Conservation (phyloP, 2,329 filamentous ascomycete genomes). For the Epichloe elymi region DNA sequence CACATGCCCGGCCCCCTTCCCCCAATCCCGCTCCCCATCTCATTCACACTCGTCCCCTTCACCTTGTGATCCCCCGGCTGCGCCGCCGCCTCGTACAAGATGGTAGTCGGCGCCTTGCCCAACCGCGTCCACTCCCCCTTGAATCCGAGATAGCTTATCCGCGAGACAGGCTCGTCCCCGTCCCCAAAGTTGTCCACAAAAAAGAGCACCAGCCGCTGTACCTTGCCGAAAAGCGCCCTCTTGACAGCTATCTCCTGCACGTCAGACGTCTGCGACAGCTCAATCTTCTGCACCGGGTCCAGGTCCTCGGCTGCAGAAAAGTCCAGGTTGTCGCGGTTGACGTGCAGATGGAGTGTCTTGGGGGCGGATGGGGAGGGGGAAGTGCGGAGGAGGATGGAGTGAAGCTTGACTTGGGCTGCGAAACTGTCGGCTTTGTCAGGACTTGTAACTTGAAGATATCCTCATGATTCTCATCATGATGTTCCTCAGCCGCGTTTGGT, state of each 20-base stretch:
- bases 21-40: slow-evolving; percentile 42
- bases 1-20: slow-evolving; percentile 22
- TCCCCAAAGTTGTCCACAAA: slow-evolving; percentile 82
- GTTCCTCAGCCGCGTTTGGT: not conserved
- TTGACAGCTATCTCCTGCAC: slow-evolving; percentile 81
- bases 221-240: slow-evolving; percentile 76
- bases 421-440: slow-evolving; percentile 44
- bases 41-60: slow-evolving; percentile 41
- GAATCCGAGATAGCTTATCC: slow-evolving; percentile 76
- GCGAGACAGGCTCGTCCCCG: slow-evolving; percentile 67
- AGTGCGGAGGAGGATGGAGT: slow-evolving; percentile 76
- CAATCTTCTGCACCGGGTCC: slow-evolving; percentile 59
- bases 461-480: not conserved
- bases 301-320: slow-evolving; percentile 63
- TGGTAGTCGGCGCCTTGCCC: slow-evolving; percentile 57
- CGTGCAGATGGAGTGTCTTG: slow-evolving; percentile 70
- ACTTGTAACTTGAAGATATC: too few relatives aligned
- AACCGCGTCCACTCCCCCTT: slow-evolving; percentile 87
- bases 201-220: slow-evolving; percentile 73
- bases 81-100: slow-evolving; percentile 86
- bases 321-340: slow-evolving; percentile 79
- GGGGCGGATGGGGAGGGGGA: slow-evolving; percentile 60
- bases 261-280: slow-evolving; percentile 64
- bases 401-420: slow-evolving; percentile 84
- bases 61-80: slow-evolving; percentile 79